Evolutionary conservation across 2,329 filamentous ascomycete genomes (phyloP), one percentile per base, ranked within the genome.

Genomic region (Claviceps pazoutovae): DNA sequence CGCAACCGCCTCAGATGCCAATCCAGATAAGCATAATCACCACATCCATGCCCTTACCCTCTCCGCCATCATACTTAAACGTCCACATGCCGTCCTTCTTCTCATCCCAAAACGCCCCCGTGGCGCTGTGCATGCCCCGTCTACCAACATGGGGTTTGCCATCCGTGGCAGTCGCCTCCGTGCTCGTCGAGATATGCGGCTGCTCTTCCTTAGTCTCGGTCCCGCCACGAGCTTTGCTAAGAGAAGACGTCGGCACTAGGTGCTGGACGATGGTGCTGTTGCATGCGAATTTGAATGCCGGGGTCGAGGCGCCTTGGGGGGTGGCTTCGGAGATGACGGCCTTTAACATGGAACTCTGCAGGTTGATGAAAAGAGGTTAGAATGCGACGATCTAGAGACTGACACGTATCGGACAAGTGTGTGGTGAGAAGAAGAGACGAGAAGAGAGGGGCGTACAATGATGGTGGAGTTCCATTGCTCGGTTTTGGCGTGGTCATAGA

Each of bases 191-290:
- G 57, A 78, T 71, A 58, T 72, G 71, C n/a, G 77, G 72, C 59
- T 76, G 69, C 55, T 74, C 72, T 46, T 66, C 62, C 55, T 71
- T 68, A 56, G 66, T 66, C 61, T 75, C 69, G 59, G 70, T 73
- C 56, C 78, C 72, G 53, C 67, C 65, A 58, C 74, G 73, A 55
- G 79, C 65, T 69, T 80, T 81, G 70, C 80, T 83, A 49, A 82
- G 71, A 52, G 79, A 72, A 34, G 80, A 78, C 13, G 80, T 83
- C 51, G 84, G 79, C 19, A 84, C 80, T 37, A 91, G 75, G 73
- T 97, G 91, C 74, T 98, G 91, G 60, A 97, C 94, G 65, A 97
- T 96, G 58, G 91, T 97, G 74, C 88, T 94, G 77, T 95, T 97
- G 72, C 95, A 89, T 60, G 89, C 88, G 72, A 91, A 97, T 71